These are phyloP conservation scores for Diaporthe humulicola DNA, from an alignment of 2,329 filamentous ascomycete species.

Conservation along the genomic window DNA sequence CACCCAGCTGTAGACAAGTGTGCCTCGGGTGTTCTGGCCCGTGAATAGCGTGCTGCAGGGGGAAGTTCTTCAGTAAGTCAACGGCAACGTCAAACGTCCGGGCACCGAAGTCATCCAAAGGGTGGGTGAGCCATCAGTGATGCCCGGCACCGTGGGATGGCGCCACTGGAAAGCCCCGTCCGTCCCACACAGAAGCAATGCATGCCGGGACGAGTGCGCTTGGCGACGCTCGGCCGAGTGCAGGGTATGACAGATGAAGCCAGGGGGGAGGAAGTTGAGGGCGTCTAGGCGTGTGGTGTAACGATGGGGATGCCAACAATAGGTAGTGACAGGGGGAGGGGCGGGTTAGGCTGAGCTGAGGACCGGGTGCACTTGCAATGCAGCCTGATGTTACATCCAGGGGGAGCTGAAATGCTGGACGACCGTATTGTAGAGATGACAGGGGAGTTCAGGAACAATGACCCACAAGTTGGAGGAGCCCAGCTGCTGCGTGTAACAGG, in stretches of 20 bases:
- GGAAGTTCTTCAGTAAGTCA: not conserved
- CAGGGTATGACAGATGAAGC: not conserved
- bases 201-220: conserved; percentile 25
- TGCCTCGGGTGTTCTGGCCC: conserved; percentile 47
- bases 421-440: not conserved
- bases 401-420: conserved; percentile 19
- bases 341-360: conserved; percentile 20
- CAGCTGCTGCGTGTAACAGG: conserved; percentile 45
- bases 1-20: conserved; percentile 50
- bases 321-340: not conserved
- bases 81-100: not conserved
- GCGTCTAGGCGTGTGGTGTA: not conserved
- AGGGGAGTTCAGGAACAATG: not conserved
- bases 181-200: not conserved
- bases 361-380: not conserved
- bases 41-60: conserved; percentile 46
- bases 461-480: conserved; percentile 48
- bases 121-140: not conserved
- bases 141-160: not conserved
- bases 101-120: not conserved
- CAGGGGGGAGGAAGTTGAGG: not conserved
- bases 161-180: not conserved
- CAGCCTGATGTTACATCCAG: not conserved
- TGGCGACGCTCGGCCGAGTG: conserved; percentile 32
- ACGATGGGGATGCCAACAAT: not conserved